Base-by-base conservation (phyloP, 2,329 filamentous ascomycete species). In the Plectosphaerella sp. region DNA sequence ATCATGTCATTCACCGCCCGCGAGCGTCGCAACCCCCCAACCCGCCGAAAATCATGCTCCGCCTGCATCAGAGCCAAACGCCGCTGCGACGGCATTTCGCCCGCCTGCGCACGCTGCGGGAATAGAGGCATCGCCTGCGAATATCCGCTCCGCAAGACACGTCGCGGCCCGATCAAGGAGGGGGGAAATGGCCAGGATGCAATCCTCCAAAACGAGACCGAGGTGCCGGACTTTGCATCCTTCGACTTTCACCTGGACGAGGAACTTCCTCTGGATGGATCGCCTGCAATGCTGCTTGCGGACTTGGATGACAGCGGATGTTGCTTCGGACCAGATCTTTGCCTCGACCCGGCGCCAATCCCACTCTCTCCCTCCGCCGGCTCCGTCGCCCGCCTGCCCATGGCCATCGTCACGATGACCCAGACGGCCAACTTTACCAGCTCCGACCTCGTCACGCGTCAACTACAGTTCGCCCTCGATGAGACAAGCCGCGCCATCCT, bases 1-100 rank as follows among this genome's bases (percentile, higher is more conserved):
- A 46, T 37, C 14, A 66, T 67, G 64, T 67, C 65, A 1, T 58
- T 66, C 16, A 64, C 64, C 25, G 53, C 62, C 10, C 57, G 60
- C 36, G 16, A 16, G 18, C 69, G 66, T 49, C 63, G 55, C 28
- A 75, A 75, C 62, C 74, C 73, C 35, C 76, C 70, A 45, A 71
- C 71, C 5, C 64, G 73, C 49, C 76, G 78, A 45, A 83, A 81
- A 64, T 78, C 81, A 3, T 84, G 81, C 60, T 67, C 72, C 5
- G 72, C 74, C 25, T 84, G 81, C 65, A 79, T 76, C 49, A 75
- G 73, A 58, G 72, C 79, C 16, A 84, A 84, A 62, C 72, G 80
- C 10, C 76, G 75, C 47, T 84, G 81, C 61, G 76, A 80, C 28
- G 36, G 50, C 5, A n/a, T 9, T 16, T 37, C 50, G 50, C 43